A percentile compares a stretch with the other conserved stretches of the same genome.
These are phyloP conservation scores for Fagopyrum esculentum DNA, from an alignment of 148 eudicot genomes.

Conservation along the genomic window DNA sequence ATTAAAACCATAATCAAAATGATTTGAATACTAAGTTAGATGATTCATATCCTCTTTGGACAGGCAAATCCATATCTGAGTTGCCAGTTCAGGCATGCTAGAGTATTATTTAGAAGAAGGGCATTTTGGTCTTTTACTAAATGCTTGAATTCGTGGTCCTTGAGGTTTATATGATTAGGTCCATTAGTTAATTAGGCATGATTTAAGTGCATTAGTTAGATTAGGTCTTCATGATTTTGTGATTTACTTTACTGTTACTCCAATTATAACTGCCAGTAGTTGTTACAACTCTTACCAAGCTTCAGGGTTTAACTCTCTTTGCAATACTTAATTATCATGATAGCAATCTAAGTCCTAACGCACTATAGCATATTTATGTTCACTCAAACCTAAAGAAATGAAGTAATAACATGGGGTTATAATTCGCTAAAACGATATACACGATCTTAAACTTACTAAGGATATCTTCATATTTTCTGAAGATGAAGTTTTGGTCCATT, in stretches of 20 bases:
- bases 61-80: constrained; percentile 1
- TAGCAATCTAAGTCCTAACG: neutral
- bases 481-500: no score
- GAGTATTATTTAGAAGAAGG: neutral
- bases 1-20: constrained; percentile 1
- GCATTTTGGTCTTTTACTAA: neutral
- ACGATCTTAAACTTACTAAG: no score
- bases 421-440: no score
- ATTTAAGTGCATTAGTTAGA: constrained; percentile 6
- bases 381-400: no score
- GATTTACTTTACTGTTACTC: constrained; percentile 12
- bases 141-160: constrained; percentile 4
- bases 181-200: constrained; percentile 8
- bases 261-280: neutral
- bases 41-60: constrained; percentile 11
- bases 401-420: no score
- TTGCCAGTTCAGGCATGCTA: constrained; percentile 2
- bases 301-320: neutral
- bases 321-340: neutral
- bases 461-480: no score
- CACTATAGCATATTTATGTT: no score
- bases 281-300: neutral
- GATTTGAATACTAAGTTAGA: constrained; percentile 10
- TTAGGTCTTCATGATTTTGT: constrained; percentile 12
- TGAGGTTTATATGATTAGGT: constrained; percentile 7